Conservation (phyloP, 2,329 filamentous ascomycete species). For the Fusarium mexicanum region DNA sequence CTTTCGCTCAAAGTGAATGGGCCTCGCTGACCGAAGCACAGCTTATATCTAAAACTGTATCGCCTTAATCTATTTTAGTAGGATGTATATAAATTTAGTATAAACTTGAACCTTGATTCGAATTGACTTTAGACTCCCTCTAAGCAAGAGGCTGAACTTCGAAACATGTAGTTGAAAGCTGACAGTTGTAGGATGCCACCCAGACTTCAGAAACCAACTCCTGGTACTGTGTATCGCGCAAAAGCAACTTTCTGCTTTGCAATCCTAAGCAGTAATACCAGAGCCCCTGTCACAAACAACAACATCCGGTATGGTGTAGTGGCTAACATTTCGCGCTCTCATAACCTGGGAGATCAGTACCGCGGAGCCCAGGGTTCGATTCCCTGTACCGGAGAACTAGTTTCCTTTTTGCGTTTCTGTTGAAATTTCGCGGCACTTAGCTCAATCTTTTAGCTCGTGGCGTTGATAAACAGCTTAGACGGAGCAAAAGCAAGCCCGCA, state of each 20-base stretch:
- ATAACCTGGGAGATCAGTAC: conserved; percentile 39
- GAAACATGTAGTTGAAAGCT: background rate
- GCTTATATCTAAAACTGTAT: background rate
- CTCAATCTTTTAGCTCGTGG: background rate
- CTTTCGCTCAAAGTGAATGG: background rate
- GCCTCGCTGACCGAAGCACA: background rate
- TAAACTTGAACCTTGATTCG: fast-evolving
- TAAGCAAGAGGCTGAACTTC: no score
- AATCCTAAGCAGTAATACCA: fast-evolving
- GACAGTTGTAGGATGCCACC: no score
- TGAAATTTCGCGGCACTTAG: fast-evolving
- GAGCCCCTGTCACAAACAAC: fast-evolving
- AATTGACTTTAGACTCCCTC: background rate
- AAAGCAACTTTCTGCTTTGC: fast-evolving
- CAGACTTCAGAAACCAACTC: background rate
- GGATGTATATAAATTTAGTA: background rate
- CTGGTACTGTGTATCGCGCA: no score
- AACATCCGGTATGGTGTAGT: conserved; percentile 47
- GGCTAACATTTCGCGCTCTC: conserved; percentile 49
- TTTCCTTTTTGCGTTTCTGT: background rate
- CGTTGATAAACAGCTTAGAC: background rate
- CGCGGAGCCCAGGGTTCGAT: conserved; percentile 44
- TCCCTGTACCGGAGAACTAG: conserved; percentile 37
- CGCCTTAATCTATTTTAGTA: fast-evolving
- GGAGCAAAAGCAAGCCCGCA: background rate